Evolutionary conservation across 345 rosid genomes (phyloP), one percentile per base, ranked within the genome.

Genomic region (Dovyalis caffra): DNA sequence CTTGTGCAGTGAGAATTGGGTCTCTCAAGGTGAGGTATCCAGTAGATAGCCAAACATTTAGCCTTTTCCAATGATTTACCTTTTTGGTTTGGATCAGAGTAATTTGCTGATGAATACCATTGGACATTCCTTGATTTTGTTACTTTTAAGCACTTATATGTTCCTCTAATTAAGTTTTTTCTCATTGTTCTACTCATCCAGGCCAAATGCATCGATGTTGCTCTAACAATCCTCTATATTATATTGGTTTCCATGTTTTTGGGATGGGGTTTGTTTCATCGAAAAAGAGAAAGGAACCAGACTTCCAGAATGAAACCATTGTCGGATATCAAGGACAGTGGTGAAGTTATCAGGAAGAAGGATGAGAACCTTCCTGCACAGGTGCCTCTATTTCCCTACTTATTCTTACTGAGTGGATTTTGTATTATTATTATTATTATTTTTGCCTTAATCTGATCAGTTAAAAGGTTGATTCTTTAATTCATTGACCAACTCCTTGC

Each of bases 131-230:
- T 31, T 26, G 31, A 1, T 33, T 51, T 21, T n/a, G 16, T 62
- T n/a, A 43, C 10, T n/a, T 51, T 58, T 3, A 11, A 25, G 12
- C 28, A 21, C 3, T 11, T 70, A 23, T 38, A 12, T 70, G 73
- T 63, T 51, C 45, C 43, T 33, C 77, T 78, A 43, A 74, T 68
- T 68, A 45, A 43, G 64, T 71, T 81, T 85, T 47, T 81, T 75
- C 26, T 80, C 67, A 74, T 37, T 79, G 76, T 35, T 80, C 67
- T 73, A 80, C 51, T 45, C 73, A 25, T 87, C 75, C 95, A 95
- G 99, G 94, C 88, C 18, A 95, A 86, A 85, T 93, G 97, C 73
- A 81, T 91, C 23, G 98, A 95, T 77, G 69, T 93, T 68, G 78
- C 90, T 78, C 49, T 93, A 73, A 87, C 97, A 32, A 86, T 95